Conservation (phyloP, 805 yeast species). For the Yarrowia hollandica region DNA sequence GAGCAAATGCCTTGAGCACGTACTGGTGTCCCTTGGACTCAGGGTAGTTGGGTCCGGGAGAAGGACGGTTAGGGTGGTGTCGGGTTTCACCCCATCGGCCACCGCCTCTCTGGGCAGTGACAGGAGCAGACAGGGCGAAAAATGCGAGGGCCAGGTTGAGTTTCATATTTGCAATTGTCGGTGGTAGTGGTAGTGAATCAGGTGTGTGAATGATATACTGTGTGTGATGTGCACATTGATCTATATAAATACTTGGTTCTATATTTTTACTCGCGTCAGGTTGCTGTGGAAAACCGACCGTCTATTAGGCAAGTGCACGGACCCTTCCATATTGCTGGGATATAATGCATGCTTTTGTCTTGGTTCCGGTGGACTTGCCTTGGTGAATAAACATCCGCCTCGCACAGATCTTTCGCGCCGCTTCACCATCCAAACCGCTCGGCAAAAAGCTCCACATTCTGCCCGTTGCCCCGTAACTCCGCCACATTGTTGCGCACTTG, state of each 20-base stretch:
- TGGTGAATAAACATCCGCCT: no score
- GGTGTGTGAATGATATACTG: no score
- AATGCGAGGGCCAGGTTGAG: not conserved
- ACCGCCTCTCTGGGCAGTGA: constrained; percentile 16
- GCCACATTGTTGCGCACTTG: constrained; percentile 38
- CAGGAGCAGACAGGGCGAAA: constrained; percentile 13
- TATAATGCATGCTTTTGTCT: no score
- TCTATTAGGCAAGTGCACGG: constrained; percentile 3
- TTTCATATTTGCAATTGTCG: not conserved
- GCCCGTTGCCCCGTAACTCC: constrained; percentile 36
- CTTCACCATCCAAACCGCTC: constrained; percentile 41
- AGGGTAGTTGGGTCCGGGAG: constrained; percentile 1
- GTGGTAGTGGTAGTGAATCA: not conserved
- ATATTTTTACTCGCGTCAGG: not conserved
- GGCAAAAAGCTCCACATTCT: constrained; percentile 36
- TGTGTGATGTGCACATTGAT: not conserved
- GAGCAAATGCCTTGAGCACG: constrained; percentile 10
- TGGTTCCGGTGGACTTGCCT: no score
- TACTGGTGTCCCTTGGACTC: constrained; percentile 19
- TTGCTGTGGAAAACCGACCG: not conserved
- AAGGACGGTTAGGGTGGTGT: not conserved
- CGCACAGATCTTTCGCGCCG: no score
- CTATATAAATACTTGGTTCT: constrained; percentile 9
- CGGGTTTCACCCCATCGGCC: not conserved
- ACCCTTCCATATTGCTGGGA: not conserved